phyloP scores from a whole-genome alignment of 2,329 filamentous ascomycete genomes.

The Penicillium janthinellum region DNA sequence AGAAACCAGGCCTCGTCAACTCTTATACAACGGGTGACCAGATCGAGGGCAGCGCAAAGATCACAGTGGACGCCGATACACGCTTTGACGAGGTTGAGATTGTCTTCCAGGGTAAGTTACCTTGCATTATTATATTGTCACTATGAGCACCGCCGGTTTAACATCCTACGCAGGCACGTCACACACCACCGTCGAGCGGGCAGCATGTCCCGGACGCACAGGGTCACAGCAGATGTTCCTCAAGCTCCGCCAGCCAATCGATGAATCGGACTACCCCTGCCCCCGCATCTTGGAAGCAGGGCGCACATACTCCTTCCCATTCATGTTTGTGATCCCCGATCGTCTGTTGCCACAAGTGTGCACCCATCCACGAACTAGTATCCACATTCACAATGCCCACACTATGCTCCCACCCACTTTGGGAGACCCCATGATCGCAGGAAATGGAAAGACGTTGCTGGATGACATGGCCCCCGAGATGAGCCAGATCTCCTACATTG shows the following conservation, averaged over 20 bases:
- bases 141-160: not conserved
- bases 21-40: constrained; percentile 61
- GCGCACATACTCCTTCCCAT: constrained; percentile 60
- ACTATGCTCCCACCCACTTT: constrained; percentile 63
- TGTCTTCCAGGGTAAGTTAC: constrained; percentile 55
- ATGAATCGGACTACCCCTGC: constrained; percentile 55
- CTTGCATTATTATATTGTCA: not conserved
- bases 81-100: constrained; percentile 62
- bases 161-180: constrained; percentile 46
- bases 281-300: constrained; percentile 58
- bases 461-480: constrained; percentile 67
- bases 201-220: constrained; percentile 56
- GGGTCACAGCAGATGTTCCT: constrained; percentile 64
- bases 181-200: constrained; percentile 57
- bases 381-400: constrained; percentile 58
- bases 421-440: constrained; percentile 59
- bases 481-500: constrained; percentile 60
- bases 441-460: constrained; percentile 52
- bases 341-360: constrained; percentile 63
- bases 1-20: constrained; percentile 42
- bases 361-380: constrained; percentile 54
- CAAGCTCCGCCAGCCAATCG: constrained; percentile 62
- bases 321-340: constrained; percentile 65
- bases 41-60: constrained; percentile 56
- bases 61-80: constrained; percentile 55